Conservation (phyloP, 1,139 yeast species). For the Hyphopichia wangnamkhiaoensis region DNA sequence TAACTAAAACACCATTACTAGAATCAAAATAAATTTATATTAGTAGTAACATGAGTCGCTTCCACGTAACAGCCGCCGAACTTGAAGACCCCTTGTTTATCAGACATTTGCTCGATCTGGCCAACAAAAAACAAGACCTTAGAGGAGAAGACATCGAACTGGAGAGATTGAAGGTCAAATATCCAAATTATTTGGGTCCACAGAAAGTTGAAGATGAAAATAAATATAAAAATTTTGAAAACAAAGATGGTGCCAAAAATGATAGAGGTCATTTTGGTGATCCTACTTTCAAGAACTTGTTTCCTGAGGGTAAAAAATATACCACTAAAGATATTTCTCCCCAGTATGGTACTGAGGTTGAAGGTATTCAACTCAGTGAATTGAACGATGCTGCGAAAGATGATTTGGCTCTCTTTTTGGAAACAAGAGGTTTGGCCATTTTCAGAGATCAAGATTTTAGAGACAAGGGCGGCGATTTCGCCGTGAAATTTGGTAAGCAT, state of each 20-base stretch:
- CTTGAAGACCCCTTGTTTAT: not conserved
- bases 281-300: slow-evolving; percentile 26
- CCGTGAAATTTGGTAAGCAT: slow-evolving; percentile 28
- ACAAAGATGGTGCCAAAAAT: slow-evolving; percentile 20
- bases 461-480: slow-evolving; percentile 30
- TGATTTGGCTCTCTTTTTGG: slow-evolving; percentile 33
- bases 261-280: slow-evolving; percentile 34
- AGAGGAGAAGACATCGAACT: slow-evolving; percentile 9
- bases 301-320: slow-evolving; percentile 20
- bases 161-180: slow-evolving; percentile 18
- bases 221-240: slow-evolving; percentile 19
- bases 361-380: slow-evolving; percentile 33
- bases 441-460: slow-evolving; percentile 35
- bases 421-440: slow-evolving; percentile 31
- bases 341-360: slow-evolving; percentile 33
- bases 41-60: not conserved
- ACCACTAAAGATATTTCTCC: slow-evolving; percentile 25
- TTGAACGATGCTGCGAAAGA: slow-evolving; percentile 32
- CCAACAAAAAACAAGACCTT: slow-evolving; percentile 3
- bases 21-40: not conserved
- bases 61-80: not conserved
- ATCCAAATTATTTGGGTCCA: slow-evolving; percentile 23
- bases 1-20: too few species aligned
- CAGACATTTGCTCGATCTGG: not conserved
- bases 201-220: slow-evolving; percentile 20